These are phyloP conservation scores for Trametopsis cervina DNA, from an alignment of 768 basidiomycete genomes.

Conservation along the genomic window DNA sequence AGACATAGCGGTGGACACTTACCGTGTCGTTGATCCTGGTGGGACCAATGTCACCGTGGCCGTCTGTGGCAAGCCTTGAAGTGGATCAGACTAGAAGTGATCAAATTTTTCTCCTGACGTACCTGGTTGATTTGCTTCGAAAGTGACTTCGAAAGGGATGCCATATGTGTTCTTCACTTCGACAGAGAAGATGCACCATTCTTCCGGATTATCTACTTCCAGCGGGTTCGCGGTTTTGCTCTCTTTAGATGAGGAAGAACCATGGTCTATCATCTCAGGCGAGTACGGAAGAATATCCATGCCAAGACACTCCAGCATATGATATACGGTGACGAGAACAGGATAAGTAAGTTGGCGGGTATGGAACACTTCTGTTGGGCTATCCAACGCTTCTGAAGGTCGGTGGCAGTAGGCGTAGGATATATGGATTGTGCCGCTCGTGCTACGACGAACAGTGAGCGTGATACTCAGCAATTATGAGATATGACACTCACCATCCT, in stretches of 20 bases:
- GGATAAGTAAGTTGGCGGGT: conserved; percentile 86
- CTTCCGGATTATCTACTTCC: conserved; percentile 40
- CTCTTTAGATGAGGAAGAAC: conserved; percentile 10
- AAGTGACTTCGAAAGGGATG: conserved; percentile 82
- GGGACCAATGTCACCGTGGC: conserved; percentile 59
- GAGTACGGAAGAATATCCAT: conserved; percentile 78
- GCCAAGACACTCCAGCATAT: conserved; percentile 81
- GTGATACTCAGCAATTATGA: conserved; percentile 15
- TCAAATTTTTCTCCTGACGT: background rate
- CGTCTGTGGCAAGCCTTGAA: conserved; percentile 30
- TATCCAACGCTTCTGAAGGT: conserved; percentile 22
- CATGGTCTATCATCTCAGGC: conserved; percentile 14
- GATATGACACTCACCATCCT: conserved; percentile 62
- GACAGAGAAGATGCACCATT: conserved; percentile 84
- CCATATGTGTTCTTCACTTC: conserved; percentile 93
- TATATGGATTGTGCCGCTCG: conserved; percentile 70
- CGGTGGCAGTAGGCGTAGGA: conserved; percentile 74
- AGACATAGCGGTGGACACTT: conserved; percentile 19
- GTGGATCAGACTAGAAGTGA: background rate
- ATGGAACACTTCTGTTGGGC: conserved; percentile 55
- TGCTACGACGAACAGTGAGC: conserved; percentile 41
- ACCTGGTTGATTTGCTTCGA: conserved; percentile 66
- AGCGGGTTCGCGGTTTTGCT: conserved; percentile 24
- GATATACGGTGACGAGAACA: conserved; percentile 89
- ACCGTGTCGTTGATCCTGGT: conserved; percentile 84